Base-by-base conservation (phyloP, 768 basidiomycete genomes). In the Rhizopogon vinicolor region DNA sequence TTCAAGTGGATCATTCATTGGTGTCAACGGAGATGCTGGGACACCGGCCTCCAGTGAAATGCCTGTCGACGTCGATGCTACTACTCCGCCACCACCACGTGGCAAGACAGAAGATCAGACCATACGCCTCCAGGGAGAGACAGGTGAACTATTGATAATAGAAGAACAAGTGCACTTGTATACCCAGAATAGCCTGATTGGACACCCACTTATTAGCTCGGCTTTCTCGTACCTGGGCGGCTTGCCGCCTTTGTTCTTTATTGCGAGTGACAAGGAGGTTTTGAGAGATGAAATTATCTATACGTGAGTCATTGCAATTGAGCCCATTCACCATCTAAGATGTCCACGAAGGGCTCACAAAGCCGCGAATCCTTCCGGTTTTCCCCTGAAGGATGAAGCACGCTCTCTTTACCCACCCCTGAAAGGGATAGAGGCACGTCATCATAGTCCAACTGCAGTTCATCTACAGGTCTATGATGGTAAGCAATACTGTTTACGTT, bases 401-500 rank as follows among this genome's bases (percentile, higher is more conserved):
- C 76, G 75, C 39, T 65, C 63, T 25, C 58, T 90, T 44, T 90
- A 89, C 61, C 84, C 87, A 18, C 60, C 73, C 6, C 65, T 89
- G 22, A 64, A 74, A 7, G 80, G 75, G 10, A 84, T 87, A 57
- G 85, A 84, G 63, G 62, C 69, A 14, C 75, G 75, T 10, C 71
- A 72, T 10, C 71, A 72, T 60, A 66, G 69, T n/a, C 76, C 89
- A 2, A 93, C 94, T 1, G 78, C 86, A 54, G 93, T 96, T 16
- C 94, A 98, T 72, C 75, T 98, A 10, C 94, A 98, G 68, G 84
- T 97, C 1, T 97, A 93, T 65, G 94, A 98, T 65, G 93, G 91
- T 80, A 28, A 28, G 55, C 40, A 28, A 43, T 43, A 16, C n/a
- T 16, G 19, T 62, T 54, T 45, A 56, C 65, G 10, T 68, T 63